Percentiles rank a stretch among this genome's conserved stretches.
Evolutionary conservation across 2,329 filamentous ascomycete genomes (phyloP).

Genomic region (Lasiodiplodia citricola): DNA sequence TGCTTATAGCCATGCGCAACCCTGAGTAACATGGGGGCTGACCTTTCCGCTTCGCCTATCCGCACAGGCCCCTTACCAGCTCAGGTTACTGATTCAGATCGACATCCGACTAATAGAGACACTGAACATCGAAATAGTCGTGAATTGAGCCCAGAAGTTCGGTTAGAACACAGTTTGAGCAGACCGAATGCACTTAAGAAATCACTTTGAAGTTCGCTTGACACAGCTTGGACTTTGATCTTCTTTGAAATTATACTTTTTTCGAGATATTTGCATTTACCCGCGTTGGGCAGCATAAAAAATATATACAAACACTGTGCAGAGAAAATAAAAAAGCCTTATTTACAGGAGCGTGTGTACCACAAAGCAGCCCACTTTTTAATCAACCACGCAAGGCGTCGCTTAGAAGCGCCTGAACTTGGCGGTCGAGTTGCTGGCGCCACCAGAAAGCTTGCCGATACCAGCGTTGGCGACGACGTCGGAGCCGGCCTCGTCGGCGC

Average conservation of each 20-base stretch:
- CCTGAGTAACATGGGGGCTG: too few species aligned
- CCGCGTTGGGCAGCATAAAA: not conserved
- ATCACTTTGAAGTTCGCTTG: too few species aligned
- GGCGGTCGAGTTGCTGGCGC: slow-evolving; percentile 4
- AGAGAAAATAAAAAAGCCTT: not conserved
- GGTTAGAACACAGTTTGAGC: too few species aligned
- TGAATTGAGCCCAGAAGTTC: too few species aligned
- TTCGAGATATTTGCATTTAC: not conserved
- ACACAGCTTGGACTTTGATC: too few species aligned
- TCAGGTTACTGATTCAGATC: too few species aligned
- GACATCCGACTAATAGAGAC: too few species aligned
- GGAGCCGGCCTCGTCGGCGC: slow-evolving; percentile 1
- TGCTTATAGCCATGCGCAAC: too few species aligned
- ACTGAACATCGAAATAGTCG: too few species aligned
- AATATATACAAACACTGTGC: not conserved
- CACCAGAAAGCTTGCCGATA: slow-evolving; percentile 17
- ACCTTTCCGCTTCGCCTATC: too few species aligned
- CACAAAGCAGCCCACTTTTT: not conserved
- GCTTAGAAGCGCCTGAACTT: slow-evolving; percentile 3
- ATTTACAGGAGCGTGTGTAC: not conserved
- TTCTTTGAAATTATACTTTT: not conserved
- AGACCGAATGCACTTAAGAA: too few species aligned
- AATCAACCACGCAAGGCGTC: not conserved
- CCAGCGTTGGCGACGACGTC: slow-evolving; percentile 17
- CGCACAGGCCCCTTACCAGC: too few species aligned